Conservation (phyloP, 305 asterid species). For the Fraxinus nigra region DNA sequence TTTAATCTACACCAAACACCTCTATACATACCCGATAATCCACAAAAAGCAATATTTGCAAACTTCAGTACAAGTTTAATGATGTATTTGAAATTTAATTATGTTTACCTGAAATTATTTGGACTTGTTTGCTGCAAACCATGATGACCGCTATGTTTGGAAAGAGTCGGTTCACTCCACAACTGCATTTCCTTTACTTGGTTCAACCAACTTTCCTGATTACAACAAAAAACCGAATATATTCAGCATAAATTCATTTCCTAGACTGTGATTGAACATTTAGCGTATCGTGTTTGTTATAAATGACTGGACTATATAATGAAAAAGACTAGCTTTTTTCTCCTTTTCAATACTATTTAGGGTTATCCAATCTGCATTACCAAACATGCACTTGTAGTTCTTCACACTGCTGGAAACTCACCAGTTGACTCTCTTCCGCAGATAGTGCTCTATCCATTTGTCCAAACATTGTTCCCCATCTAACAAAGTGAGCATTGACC, state of each 20-base stretch:
- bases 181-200: slow-evolving; percentile 83
- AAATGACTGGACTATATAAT: slow-evolving; percentile 31
- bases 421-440: slow-evolving; percentile 82
- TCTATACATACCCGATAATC: too few relatives aligned
- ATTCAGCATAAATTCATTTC: neutral
- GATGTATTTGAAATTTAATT: neutral
- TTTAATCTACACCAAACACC: too few relatives aligned
- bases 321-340: neutral
- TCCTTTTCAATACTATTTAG: neutral
- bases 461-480: slow-evolving; percentile 67
- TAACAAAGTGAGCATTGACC: slow-evolving; percentile 39
- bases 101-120: slow-evolving; percentile 49
- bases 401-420: slow-evolving; percentile 28
- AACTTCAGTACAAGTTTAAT: neutral
- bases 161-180: slow-evolving; percentile 67
- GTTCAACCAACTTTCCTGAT: slow-evolving; percentile 80
- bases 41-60: neutral
- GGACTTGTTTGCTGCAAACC: slow-evolving; percentile 29
- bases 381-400: neutral
- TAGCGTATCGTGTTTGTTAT: slow-evolving; percentile 52
- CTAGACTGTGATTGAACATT: neutral
- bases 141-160: slow-evolving; percentile 22
- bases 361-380: neutral
- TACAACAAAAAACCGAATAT: neutral
- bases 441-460: slow-evolving; percentile 76